Base-by-base conservation (phyloP, 2,329 filamentous ascomycete species). In the Xylariomycetidae sp. region DNA sequence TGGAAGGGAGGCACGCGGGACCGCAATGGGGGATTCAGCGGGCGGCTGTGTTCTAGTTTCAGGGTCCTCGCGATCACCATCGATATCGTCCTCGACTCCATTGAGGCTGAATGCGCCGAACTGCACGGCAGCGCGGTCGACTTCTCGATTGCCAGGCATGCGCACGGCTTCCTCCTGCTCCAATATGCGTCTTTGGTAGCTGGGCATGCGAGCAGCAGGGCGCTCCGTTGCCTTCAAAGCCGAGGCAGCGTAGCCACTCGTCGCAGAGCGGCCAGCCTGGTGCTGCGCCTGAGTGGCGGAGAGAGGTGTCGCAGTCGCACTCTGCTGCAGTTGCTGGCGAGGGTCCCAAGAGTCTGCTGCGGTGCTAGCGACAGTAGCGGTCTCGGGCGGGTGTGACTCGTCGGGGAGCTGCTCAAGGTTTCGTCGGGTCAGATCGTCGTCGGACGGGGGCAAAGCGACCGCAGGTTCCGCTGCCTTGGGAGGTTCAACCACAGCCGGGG, bases 101-200 rank as follows among this genome's bases (percentile, higher is more conserved):
- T 85, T 89, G 52, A 98, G 63, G 54, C 83, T 93, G 70, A 98
- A 86, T 59, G 89, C 93, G 43, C 92, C 92, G 58, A 98, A 98
- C 57, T 96, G 90, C 30, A 98, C 88, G 31, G 89, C 85, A 46
- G 90, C 79, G 50, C 88, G 82, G 58, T 96, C 90, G 18, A 98
- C 84, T 33, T 92, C 89, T 48, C 92, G 88, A 67, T 95, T 95
- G 39, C 86, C 88, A 28, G 92, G 92, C 90, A 98, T 95, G 45
- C 95, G 88, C 25, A 98, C 92, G 38, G 92, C 87, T 65, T 98
- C 92, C 61, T 95, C 89, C 58, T 98, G 92, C 51, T 96, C 89
- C 53, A 94, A 72, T 34, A 95, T 74, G 52, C 87, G 84, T 46
- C 90, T 80, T 59, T 93, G 84, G 60, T 84, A 87, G 63, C 82